Conservation (phyloP, 345 rosid genomes). For the Barbarea vulgaris region DNA sequence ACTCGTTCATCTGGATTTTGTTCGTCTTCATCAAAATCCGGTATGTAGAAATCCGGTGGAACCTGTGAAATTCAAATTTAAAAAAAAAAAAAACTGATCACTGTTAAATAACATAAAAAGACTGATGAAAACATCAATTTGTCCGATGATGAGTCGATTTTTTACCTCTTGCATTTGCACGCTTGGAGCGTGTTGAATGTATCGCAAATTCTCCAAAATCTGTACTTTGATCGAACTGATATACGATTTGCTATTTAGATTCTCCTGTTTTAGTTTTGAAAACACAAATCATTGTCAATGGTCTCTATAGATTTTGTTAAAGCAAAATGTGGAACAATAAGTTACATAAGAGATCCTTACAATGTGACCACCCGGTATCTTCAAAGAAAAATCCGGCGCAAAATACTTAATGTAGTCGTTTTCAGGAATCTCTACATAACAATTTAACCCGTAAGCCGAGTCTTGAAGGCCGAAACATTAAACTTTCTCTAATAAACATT, state of each 20-base stretch:
- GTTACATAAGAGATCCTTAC: conserved; percentile 49
- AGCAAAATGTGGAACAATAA: conserved; percentile 7
- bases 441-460: background rate
- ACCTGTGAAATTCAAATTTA: too few relatives aligned
- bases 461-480: background rate
- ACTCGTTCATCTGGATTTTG: too few relatives aligned
- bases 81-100: too few relatives aligned
- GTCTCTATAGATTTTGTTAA: background rate
- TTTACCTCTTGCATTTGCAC: conserved; percentile 98
- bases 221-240: conserved; percentile 81
- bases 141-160: conserved; percentile 22
- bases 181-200: conserved; percentile 93
- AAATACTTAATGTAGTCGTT: conserved; percentile 86
- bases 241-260: conserved; percentile 84
- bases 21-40: too few relatives aligned
- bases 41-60: too few relatives aligned
- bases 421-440: conserved; percentile 84
- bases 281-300: conserved; percentile 1
- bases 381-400: conserved; percentile 80
- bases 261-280: conserved; percentile 60
- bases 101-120: too few relatives aligned
- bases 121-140: too few relatives aligned
- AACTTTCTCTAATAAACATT: background rate
- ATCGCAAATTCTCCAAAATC: conserved; percentile 85
- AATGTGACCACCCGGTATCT: conserved; percentile 79